Evolutionary conservation across 176 grass and related monocot genomes (phyloP).

Genomic region (Triticum aestivum): DNA sequence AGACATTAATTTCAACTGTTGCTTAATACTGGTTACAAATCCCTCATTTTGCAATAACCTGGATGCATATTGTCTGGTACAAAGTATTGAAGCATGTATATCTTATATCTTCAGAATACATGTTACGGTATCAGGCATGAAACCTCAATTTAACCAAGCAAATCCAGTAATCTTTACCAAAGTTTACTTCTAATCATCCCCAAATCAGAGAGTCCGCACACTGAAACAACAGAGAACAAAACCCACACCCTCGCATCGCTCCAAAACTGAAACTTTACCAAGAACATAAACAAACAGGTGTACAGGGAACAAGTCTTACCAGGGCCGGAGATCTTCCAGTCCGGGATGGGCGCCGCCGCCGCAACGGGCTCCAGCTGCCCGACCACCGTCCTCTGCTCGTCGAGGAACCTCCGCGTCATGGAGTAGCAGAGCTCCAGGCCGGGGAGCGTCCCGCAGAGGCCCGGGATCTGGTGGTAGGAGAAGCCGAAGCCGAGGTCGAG

Average conservation of each 20-base stretch:
- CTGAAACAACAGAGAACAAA: neutral
- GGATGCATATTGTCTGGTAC: neutral
- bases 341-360: constrained; percentile 22
- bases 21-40: neutral
- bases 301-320: constrained; percentile 32
- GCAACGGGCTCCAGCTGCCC: neutral
- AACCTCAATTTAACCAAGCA: neutral
- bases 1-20: neutral
- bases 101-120: neutral
- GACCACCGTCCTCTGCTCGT: constrained; percentile 43
- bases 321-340: constrained; percentile 79
- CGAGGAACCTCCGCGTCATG: constrained; percentile 67
- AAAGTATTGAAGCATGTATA: neutral
- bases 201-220: neutral
- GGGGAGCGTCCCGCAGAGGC: constrained; percentile 63
- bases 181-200: neutral
- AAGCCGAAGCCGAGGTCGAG: constrained; percentile 82
- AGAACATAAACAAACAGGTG: neutral
- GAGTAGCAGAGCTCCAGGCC: constrained; percentile 79
- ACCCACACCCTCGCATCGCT: neutral
- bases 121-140: neutral
- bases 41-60: neutral
- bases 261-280: neutral
- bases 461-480: constrained; percentile 65
- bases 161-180: neutral